phyloP scores from a whole-genome alignment of 1,284 basidiomycete species.

The Takashimella tepidaria region DNA sequence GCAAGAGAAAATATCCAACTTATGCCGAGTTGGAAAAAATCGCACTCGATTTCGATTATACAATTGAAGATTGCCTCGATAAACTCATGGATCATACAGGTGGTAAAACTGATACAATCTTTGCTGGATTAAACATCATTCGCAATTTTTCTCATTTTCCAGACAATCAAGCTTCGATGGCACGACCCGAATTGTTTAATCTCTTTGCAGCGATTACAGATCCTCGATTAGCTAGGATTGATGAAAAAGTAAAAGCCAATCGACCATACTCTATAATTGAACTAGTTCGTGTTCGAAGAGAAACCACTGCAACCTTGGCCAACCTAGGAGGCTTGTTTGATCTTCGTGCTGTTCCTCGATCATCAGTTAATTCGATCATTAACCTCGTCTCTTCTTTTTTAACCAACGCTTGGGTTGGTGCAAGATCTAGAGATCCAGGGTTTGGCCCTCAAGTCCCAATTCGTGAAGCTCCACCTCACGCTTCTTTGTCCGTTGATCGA shows the following conservation, averaged over 20 bases:
- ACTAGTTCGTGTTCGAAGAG: conserved; percentile 68
- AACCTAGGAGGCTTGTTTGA: conserved; percentile 58
- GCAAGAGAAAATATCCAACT: conserved; percentile 27
- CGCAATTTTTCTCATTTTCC: conserved; percentile 73
- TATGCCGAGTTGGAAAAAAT: conserved; percentile 83
- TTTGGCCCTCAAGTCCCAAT: conserved; percentile 25
- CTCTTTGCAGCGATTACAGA: conserved; percentile 62
- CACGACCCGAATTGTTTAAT: conserved; percentile 59
- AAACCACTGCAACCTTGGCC: conserved; percentile 67
- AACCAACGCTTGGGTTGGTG: conserved; percentile 52
- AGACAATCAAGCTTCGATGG: conserved; percentile 68
- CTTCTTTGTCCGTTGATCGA: conserved; percentile 36
- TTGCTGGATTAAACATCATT: conserved; percentile 72
- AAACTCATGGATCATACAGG: conserved; percentile 47
- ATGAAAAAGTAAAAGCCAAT: conserved; percentile 34
- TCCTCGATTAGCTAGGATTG: conserved; percentile 51
- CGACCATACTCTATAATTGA: conserved; percentile 61
- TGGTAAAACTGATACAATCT: conserved; percentile 55
- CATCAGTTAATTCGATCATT: conserved; percentile 57
- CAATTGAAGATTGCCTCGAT: conserved; percentile 56
- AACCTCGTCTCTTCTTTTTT: conserved; percentile 71
- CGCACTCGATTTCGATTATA: conserved; percentile 76
- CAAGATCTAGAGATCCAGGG: conserved; percentile 52
- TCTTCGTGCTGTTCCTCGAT: conserved; percentile 41
- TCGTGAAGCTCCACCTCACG: conserved; percentile 24